Evolutionary conservation across 2,329 filamentous ascomycete genomes (phyloP).

Genomic region (Whalleya microplaca): DNA sequence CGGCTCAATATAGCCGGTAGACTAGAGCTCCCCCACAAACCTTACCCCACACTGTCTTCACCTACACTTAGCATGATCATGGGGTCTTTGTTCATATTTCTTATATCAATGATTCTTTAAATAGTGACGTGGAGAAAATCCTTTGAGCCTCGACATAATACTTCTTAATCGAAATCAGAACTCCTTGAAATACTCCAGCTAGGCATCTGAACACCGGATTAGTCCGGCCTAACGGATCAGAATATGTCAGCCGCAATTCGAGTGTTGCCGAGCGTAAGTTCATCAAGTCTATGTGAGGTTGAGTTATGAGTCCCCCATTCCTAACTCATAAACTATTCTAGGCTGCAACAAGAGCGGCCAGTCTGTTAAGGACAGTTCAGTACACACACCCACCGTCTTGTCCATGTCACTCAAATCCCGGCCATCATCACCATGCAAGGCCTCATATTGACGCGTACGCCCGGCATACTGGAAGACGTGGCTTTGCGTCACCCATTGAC

Average conservation of each 20-base stretch:
- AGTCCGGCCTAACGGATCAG: background rate
- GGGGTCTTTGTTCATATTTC: background rate
- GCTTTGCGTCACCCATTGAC: constrained; percentile 77
- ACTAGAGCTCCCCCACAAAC: background rate
- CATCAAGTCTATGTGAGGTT: background rate
- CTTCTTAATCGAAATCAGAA: no score
- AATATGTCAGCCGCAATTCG: constrained; percentile 40
- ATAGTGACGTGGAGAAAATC: background rate
- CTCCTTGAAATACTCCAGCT: no score
- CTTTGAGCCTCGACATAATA: no score
- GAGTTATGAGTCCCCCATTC: background rate
- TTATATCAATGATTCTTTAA: background rate
- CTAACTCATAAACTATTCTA: constrained; percentile 31
- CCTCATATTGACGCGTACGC: constrained; percentile 49
- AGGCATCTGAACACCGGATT: no score
- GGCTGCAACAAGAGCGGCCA: constrained; percentile 68
- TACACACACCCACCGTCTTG: constrained; percentile 86
- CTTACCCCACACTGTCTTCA: background rate
- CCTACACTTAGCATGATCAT: background rate
- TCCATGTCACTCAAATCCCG: constrained; percentile 90
- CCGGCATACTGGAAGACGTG: constrained; percentile 49
- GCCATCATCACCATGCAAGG: constrained; percentile 68
- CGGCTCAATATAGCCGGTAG: background rate
- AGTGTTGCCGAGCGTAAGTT: constrained; percentile 42
- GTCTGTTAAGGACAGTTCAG: constrained; percentile 85